These are phyloP conservation scores for Moricandia moricandioides DNA, from an alignment of 345 rosid genomes.

Conservation along the genomic window DNA sequence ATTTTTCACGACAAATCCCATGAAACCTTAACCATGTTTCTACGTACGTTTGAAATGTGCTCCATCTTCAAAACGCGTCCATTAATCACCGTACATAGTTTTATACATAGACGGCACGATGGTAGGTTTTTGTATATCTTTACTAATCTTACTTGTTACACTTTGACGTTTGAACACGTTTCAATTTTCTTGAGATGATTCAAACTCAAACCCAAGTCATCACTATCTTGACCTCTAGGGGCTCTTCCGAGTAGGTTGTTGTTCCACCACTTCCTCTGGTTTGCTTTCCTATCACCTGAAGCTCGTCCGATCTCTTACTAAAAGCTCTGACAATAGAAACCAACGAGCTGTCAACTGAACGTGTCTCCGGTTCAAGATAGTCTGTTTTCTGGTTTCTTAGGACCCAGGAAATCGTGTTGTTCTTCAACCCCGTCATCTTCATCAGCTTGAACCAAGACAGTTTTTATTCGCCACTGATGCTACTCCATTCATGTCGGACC, in stretches of 20 bases:
- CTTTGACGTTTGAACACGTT: background rate
- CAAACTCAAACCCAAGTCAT: background rate
- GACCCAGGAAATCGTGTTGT: background rate
- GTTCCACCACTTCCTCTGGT: conserved; percentile 20
- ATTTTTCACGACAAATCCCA: background rate
- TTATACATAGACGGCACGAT: no score
- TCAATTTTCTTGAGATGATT: background rate
- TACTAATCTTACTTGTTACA: background rate
- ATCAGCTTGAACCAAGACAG: no score
- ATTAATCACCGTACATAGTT: no score
- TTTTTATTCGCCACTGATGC: conserved; percentile 48
- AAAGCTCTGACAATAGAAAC: conserved; percentile 15
- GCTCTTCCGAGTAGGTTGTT: background rate
- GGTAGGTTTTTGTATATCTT: no score
- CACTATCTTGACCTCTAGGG: background rate
- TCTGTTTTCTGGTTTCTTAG: conserved; percentile 9
- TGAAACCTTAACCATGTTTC: background rate
- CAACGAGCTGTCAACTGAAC: conserved; percentile 70
- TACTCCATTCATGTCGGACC: conserved; percentile 37
- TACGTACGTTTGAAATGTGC: no score
- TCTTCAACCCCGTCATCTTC: background rate
- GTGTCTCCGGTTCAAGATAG: conserved; percentile 20
- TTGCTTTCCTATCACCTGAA: conserved; percentile 48
- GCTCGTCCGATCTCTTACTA: conserved; percentile 33
- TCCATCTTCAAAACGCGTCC: no score